phyloP scores from a whole-genome alignment of 2,329 filamentous ascomycete species.

The Pseudomassariella vexata region DNA sequence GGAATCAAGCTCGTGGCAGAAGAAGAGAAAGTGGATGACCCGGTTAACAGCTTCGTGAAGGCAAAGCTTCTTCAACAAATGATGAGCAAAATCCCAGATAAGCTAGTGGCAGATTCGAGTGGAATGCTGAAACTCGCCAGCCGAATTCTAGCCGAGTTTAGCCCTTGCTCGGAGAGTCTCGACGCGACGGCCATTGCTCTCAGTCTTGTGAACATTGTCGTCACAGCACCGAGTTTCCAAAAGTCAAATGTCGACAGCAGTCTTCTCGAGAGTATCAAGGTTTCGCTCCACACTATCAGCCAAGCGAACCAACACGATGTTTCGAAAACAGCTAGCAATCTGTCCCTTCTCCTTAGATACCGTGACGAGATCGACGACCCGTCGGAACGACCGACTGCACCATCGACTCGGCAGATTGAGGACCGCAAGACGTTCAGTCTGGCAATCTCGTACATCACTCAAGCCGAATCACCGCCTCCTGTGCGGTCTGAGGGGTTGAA shows the following conservation, averaged over 20 bases:
- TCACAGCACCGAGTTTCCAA: constrained; percentile 52
- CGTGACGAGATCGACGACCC: constrained; percentile 46
- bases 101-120: constrained; percentile 56
- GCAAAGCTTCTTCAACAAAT: constrained; percentile 60
- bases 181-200: constrained; percentile 48
- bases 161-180: constrained; percentile 34
- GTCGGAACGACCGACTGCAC: constrained; percentile 28
- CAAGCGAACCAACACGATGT: constrained; percentile 31
- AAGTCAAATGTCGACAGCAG: constrained; percentile 36
- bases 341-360: constrained; percentile 50
- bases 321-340: constrained; percentile 49
- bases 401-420: constrained; percentile 45
- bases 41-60: constrained; percentile 45
- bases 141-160: constrained; percentile 49
- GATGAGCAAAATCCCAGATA: constrained; percentile 57
- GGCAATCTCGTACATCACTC: constrained; percentile 58
- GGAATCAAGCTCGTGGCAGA: constrained; percentile 22
- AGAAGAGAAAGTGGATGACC: constrained; percentile 29
- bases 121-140: constrained; percentile 60
- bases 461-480: constrained; percentile 56
- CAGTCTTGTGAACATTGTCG: constrained; percentile 55
- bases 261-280: constrained; percentile 40
- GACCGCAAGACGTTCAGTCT: constrained; percentile 57
- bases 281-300: constrained; percentile 39
- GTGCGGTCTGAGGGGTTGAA: constrained; percentile 62